Evolutionary conservation across 768 basidiomycete genomes (phyloP), one percentile per base, ranked within the genome.

Genomic region (Lanmaoa rubissima): DNA sequence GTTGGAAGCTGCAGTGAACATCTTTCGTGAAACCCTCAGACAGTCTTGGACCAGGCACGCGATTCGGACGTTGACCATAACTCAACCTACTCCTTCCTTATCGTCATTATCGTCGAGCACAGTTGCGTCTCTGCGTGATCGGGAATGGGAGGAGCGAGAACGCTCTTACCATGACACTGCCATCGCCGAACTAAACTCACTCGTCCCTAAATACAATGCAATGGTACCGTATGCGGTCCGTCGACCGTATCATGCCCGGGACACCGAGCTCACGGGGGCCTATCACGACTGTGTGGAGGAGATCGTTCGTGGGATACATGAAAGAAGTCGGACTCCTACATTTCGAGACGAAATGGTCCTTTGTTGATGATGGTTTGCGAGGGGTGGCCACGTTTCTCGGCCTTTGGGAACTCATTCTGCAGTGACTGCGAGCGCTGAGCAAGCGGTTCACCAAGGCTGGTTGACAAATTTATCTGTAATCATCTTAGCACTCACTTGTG

Each of bases 211-310:
- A 73, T 89, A 91, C 73, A 94, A 94, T 66, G 85, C 81, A 8
- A 68, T 88, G 43, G 92, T 92, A 13, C 92, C 90, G 2, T 89
- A 88, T 64, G 76, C 84, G 5, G 91, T 88, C n/a, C 79, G 91
- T 19, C 74, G 87, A 46, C 75, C 82, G 5, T 83, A 86, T 57
- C 79, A 88, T 57, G 71, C 76, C 24, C 79, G 82, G 24, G 75
- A 76, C 10, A 72, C 68, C 19, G 92, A 93, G 73, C 74, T 93
- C 12, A 77, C 77, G 56, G 77, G 71, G 59, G 67, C 79, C 43
- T 89, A 81, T 62, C 67, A 76, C 32, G 79, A 77, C 7, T 77
- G 78, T 40, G 82, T 70, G 6, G 79, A 80, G 55, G 82, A 81
- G 11, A 82, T 90, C 53, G 57, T 81, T 54, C 58, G 63, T 50